Evolutionary conservation across 176 grass and related monocot genomes (phyloP).

Genomic region (Avena sativa): DNA sequence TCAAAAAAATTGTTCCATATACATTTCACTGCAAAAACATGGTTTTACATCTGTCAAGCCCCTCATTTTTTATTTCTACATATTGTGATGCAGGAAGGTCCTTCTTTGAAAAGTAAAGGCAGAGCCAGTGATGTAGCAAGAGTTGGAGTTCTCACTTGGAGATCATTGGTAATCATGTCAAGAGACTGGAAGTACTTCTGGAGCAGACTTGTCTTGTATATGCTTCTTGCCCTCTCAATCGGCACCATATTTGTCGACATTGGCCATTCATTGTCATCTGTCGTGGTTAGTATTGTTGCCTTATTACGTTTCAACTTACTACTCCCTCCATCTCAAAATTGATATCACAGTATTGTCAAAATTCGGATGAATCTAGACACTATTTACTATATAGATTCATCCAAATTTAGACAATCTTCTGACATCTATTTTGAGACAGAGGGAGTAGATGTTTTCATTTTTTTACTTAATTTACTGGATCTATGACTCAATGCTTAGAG

Average conservation of each 20-base stretch:
- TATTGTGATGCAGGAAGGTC: slow-evolving; percentile 75
- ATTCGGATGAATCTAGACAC: too few relatives aligned
- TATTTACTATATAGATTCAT: too few relatives aligned
- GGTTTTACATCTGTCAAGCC: slow-evolving; percentile 1
- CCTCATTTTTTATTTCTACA: neutral
- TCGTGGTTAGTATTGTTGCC: slow-evolving; percentile 58
- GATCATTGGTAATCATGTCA: slow-evolving; percentile 92
- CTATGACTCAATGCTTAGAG: neutral
- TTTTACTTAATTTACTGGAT: neutral
- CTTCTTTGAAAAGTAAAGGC: slow-evolving; percentile 81
- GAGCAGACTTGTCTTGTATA: slow-evolving; percentile 77
- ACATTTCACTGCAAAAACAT: neutral
- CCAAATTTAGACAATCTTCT: too few relatives aligned
- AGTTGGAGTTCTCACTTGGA: slow-evolving; percentile 82
- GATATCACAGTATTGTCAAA: too few relatives aligned
- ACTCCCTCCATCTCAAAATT: too few relatives aligned
- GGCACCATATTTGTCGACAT: slow-evolving; percentile 81
- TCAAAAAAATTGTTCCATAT: neutral
- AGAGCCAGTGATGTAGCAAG: slow-evolving; percentile 64
- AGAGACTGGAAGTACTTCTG: slow-evolving; percentile 96
- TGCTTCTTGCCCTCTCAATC: slow-evolving; percentile 73
- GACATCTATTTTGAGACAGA: too few relatives aligned
- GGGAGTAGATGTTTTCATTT: neutral
- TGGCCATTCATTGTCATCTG: slow-evolving; percentile 92
- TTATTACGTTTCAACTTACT: slow-evolving; percentile 5